phyloP scores from a whole-genome alignment of 2,329 filamentous ascomycete genomes.

The Thermochaetoides dissita region DNA sequence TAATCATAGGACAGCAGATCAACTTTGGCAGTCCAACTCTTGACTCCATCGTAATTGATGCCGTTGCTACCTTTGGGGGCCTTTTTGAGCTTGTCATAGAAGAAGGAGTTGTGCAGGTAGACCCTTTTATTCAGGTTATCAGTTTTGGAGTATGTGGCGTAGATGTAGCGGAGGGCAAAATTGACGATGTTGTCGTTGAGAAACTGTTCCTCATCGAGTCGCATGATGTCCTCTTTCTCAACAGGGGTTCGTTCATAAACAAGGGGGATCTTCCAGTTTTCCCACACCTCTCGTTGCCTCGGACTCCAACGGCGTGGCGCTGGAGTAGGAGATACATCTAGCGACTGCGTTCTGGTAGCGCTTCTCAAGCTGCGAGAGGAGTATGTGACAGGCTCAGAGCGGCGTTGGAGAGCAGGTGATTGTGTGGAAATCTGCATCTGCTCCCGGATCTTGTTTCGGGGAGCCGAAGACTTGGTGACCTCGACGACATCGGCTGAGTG shows the following conservation, averaged over 20 bases:
- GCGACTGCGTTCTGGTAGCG: too few species aligned
- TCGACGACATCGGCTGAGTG: too few species aligned
- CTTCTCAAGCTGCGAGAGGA: too few species aligned
- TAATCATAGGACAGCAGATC: conserved; percentile 80
- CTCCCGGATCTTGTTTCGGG: too few species aligned
- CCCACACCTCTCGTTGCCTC: too few species aligned
- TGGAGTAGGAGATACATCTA: too few species aligned
- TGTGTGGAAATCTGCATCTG: too few species aligned
- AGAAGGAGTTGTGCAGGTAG: conserved; percentile 87
- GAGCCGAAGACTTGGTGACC: too few species aligned
- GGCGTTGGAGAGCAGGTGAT: too few species aligned
- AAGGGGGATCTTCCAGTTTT: conserved; percentile 43
- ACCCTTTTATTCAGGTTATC: conserved; percentile 48
- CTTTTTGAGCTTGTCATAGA: conserved; percentile 55
- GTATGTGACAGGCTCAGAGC: too few species aligned
- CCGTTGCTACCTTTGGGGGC: conserved; percentile 38
- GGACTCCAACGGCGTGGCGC: too few species aligned
- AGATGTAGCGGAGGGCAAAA: conserved; percentile 70
- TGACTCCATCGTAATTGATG: conserved; percentile 76
- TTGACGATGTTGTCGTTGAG: conserved; percentile 86
- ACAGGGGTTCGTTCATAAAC: conserved; percentile 54
- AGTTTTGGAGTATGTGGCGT: conserved; percentile 40
- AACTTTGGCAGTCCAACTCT: conserved; percentile 73
- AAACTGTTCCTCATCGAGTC: conserved; percentile 72
- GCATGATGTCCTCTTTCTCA: conserved; percentile 56